Evolutionary conservation across 2,329 filamentous ascomycete species (phyloP).

Genomic region (Scedosporium dehoogii): DNA sequence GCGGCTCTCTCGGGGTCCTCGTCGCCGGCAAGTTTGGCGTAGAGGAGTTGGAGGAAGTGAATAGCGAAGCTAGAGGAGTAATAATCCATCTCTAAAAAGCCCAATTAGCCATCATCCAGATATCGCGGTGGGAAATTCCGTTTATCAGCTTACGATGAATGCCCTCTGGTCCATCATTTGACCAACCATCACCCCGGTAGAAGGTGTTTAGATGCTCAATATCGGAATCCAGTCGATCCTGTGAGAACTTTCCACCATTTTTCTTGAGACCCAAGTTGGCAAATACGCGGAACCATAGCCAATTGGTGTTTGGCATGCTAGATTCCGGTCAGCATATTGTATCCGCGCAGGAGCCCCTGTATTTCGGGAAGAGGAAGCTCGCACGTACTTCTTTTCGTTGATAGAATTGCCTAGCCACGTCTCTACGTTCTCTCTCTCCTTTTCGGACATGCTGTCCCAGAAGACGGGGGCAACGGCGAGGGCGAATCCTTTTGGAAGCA

Average conservation of each 20-base stretch:
- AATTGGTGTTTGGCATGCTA: constrained; percentile 60
- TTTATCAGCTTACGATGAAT: constrained; percentile 47
- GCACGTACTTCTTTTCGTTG: constrained; percentile 59
- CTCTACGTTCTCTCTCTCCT: constrained; percentile 57
- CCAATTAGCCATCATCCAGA: not conserved
- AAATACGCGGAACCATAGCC: constrained; percentile 80
- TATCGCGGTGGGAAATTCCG: not conserved
- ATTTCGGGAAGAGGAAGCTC: not conserved
- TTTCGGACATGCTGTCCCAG: constrained; percentile 55
- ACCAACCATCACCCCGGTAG: constrained; percentile 75
- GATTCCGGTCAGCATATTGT: constrained; percentile 22
- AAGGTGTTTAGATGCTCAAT: constrained; percentile 73
- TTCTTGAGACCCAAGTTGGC: constrained; percentile 70
- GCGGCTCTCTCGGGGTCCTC: constrained; percentile 55
- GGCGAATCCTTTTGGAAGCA: constrained; percentile 42
- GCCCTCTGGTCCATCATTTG: constrained; percentile 67
- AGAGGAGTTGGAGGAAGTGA: constrained; percentile 68
- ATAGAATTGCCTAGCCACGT: constrained; percentile 64
- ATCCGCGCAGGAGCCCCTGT: constrained; percentile 18
- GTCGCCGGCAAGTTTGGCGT: constrained; percentile 59
- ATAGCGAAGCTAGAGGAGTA: constrained; percentile 78
- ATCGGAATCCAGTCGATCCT: constrained; percentile 60
- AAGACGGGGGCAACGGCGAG: constrained; percentile 58
- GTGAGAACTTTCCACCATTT: constrained; percentile 62
- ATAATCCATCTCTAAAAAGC: constrained; percentile 60